These are phyloP conservation scores for Argentina anserina DNA, from an alignment of 306 rosid species.

Conservation along the genomic window DNA sequence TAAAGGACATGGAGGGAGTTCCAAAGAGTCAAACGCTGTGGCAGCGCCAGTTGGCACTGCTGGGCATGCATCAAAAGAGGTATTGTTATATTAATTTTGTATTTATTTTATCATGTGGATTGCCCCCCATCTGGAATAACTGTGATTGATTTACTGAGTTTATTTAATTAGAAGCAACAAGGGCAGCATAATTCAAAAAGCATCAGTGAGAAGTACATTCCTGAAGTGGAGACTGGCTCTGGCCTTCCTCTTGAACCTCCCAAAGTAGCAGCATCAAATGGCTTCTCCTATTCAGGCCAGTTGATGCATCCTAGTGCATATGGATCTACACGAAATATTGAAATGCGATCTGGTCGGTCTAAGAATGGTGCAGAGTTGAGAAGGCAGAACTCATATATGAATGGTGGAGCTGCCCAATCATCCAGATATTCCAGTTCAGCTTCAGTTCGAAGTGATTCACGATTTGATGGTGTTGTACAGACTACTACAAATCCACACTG, in stretches of 20 bases:
- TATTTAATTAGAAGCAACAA: conserved; percentile 41
- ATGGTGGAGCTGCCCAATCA: conserved; percentile 35
- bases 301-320: conserved; percentile 41
- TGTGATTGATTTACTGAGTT: background rate
- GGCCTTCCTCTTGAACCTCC: conserved; percentile 52
- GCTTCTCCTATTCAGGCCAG: conserved; percentile 47
- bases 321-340: conserved; percentile 48
- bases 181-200: conserved; percentile 35
- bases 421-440: conserved; percentile 66
- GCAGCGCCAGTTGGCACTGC: conserved; percentile 55
- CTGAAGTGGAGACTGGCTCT: conserved; percentile 44
- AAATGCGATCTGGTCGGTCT: conserved; percentile 13
- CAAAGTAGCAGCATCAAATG: conserved; percentile 26
- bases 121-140: background rate
- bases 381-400: conserved; percentile 39
- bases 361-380: conserved; percentile 33
- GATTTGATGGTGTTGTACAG: conserved; percentile 38
- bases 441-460: conserved; percentile 46
- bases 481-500: conserved; percentile 46
- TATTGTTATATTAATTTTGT: conserved; percentile 14
- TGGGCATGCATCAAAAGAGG: conserved; percentile 49
- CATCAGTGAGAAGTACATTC: conserved; percentile 48
- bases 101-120: background rate
- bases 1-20: conserved; percentile 41
- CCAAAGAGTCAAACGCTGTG: conserved; percentile 41